Evolutionary conservation across 768 basidiomycete genomes (phyloP).

Genomic region (Russula sp.): DNA sequence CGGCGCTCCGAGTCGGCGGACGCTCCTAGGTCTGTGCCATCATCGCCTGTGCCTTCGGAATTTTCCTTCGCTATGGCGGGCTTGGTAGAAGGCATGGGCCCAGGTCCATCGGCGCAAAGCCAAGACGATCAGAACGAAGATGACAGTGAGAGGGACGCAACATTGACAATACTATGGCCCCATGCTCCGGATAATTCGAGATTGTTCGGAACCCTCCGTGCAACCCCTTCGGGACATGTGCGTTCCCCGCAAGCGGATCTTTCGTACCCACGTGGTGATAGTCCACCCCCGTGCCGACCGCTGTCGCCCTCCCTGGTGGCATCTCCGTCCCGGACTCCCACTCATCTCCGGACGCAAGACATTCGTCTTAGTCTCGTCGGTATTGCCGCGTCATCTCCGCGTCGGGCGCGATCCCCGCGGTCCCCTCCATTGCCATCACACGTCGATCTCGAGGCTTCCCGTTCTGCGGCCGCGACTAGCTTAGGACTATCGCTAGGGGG

Average conservation of each 20-base stretch:
- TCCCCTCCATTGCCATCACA: background rate
- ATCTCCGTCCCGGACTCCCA: background rate
- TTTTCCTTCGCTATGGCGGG: background rate
- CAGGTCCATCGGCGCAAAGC: background rate
- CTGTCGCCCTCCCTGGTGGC: background rate
- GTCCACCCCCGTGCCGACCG: background rate
- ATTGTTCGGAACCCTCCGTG: background rate
- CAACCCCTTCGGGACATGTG: background rate
- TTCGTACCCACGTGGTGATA: background rate
- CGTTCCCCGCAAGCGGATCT: background rate
- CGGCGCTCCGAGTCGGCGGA: background rate
- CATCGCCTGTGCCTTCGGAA: no score
- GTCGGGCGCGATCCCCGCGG: background rate
- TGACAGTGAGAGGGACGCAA: background rate
- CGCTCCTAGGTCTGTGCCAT: background rate
- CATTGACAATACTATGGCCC: background rate
- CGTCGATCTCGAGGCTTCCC: background rate
- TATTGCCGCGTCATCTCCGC: background rate
- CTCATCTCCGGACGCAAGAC: background rate
- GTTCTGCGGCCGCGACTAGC: background rate
- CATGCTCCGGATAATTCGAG: background rate
- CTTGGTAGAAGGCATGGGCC: background rate
- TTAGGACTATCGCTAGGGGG: conserved; percentile 6
- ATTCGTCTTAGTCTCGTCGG: background rate
- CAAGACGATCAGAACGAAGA: background rate